phyloP scores from a whole-genome alignment of 1,284 basidiomycete genomes.

The Polyporus tsugae region DNA sequence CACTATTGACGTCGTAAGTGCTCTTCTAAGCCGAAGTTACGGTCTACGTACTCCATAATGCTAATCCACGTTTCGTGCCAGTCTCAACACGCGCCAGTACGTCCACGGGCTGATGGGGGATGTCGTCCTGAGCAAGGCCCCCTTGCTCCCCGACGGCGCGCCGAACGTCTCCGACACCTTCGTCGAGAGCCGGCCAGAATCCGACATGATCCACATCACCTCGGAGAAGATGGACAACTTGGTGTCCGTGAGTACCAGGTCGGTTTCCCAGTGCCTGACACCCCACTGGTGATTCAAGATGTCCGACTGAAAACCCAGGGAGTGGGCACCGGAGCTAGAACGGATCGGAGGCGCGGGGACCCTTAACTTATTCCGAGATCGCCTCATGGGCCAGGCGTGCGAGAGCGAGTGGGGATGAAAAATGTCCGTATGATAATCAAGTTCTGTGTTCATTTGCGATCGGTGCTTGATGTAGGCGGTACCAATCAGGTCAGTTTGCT shows the following conservation, averaged over 20 bases:
- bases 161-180: background rate
- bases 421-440: too few species aligned
- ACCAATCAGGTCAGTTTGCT: too few species aligned
- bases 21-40: background rate
- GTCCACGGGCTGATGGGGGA: background rate
- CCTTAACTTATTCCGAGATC: too few species aligned
- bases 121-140: background rate
- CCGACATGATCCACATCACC: constrained; percentile 1
- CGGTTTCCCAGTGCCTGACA: background rate
- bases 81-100: background rate
- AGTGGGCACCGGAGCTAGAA: too few species aligned
- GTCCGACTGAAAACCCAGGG: too few species aligned
- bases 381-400: too few species aligned
- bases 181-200: background rate
- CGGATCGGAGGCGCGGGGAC: too few species aligned
- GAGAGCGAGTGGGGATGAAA: too few species aligned
- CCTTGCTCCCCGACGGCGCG: background rate
- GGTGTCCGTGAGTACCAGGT: background rate
- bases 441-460: too few species aligned
- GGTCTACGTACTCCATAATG: background rate
- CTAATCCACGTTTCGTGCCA: background rate
- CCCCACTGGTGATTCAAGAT: background rate
- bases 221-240: background rate
- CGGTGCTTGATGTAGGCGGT: too few species aligned
- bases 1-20: background rate